These are phyloP conservation scores for Neurospora sp. DNA, from an alignment of 495 filamentous ascomycete species.

Conservation along the genomic window DNA sequence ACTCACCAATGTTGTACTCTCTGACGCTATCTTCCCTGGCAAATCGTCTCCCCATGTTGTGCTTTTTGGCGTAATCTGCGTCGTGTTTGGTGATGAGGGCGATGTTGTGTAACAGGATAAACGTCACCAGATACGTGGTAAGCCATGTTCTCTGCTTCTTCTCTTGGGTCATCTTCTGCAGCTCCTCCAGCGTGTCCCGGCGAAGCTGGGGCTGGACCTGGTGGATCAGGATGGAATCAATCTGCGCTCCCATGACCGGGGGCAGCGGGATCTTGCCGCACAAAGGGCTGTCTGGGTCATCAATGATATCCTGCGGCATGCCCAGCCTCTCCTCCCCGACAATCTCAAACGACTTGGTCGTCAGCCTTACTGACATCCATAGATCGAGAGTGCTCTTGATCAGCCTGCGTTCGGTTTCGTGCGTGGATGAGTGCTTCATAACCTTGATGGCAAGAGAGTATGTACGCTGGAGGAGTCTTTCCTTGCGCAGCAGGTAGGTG, in stretches of 20 bases:
- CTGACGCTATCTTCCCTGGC: conserved; percentile 40
- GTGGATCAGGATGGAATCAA: conserved; percentile 47
- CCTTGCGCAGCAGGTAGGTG: conserved; percentile 25
- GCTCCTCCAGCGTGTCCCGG: conserved; percentile 42
- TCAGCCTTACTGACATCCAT: conserved; percentile 49
- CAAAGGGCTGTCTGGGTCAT: conserved; percentile 40
- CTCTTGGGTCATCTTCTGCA: conserved; percentile 46
- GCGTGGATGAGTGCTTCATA: conserved; percentile 15
- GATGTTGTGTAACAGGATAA: conserved; percentile 50
- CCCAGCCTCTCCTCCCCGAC: conserved; percentile 44
- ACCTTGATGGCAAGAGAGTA: conserved; percentile 31
- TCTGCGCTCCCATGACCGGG: conserved; percentile 50
- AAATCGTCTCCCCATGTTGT: conserved; percentile 41
- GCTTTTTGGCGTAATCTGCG: conserved; percentile 43
- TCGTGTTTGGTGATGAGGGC: conserved; percentile 48
- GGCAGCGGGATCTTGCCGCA: conserved; percentile 44
- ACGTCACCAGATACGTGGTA: conserved; percentile 47
- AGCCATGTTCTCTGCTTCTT: conserved; percentile 48
- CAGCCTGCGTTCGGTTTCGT: conserved; percentile 29
- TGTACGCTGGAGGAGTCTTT: conserved; percentile 32
- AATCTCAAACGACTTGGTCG: conserved; percentile 46
- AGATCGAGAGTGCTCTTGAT: conserved; percentile 41
- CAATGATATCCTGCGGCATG: conserved; percentile 35
- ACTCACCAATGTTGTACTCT: conserved; percentile 42
- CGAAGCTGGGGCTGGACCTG: conserved; percentile 45